phyloP scores from a whole-genome alignment of 805 yeast genomes.

The Nakazawaea laoshanensis region DNA sequence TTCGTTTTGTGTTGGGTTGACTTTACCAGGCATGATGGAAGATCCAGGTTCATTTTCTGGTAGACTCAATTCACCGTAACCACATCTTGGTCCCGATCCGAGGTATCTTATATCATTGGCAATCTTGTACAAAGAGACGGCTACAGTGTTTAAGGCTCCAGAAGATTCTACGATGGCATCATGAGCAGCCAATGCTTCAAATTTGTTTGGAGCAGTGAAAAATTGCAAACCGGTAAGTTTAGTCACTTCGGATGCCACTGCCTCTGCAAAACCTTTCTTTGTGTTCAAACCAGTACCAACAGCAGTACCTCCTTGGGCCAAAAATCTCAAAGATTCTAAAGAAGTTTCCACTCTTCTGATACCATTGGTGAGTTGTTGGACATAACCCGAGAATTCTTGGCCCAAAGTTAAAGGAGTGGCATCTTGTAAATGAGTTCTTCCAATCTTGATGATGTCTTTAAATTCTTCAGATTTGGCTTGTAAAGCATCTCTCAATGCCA shows the following conservation, averaged over 20 bases:
- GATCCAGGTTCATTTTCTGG: constrained; percentile 99
- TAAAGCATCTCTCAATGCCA: constrained; percentile 70
- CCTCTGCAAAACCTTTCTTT: constrained; percentile 77
- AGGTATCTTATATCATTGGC: constrained; percentile 97
- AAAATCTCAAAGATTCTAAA: constrained; percentile 65
- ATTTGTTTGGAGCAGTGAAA: constrained; percentile 95
- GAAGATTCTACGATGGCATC: constrained; percentile 97
- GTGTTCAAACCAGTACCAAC: constrained; percentile 99
- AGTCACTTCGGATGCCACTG: constrained; percentile 80
- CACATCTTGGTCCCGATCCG: constrained; percentile 99
- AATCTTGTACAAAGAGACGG: constrained; percentile 88
- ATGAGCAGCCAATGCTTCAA: constrained; percentile 98
- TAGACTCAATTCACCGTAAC: constrained; percentile 89
- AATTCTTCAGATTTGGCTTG: constrained; percentile 77
- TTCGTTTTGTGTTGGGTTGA: constrained; percentile 98
- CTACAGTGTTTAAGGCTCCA: constrained; percentile 94
- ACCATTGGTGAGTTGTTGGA: constrained; percentile 87
- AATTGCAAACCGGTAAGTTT: constrained; percentile 83
- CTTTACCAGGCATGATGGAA: constrained; percentile 99
- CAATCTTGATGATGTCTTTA: constrained; percentile 86
- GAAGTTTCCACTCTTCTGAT: constrained; percentile 74
- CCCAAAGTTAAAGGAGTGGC: constrained; percentile 98
- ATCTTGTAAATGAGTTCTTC: constrained; percentile 98
- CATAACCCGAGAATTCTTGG: constrained; percentile 97
- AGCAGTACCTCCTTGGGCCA: constrained; percentile 99